phyloP scores from a whole-genome alignment of 345 rosid species.

The Syzygium oleosum region DNA sequence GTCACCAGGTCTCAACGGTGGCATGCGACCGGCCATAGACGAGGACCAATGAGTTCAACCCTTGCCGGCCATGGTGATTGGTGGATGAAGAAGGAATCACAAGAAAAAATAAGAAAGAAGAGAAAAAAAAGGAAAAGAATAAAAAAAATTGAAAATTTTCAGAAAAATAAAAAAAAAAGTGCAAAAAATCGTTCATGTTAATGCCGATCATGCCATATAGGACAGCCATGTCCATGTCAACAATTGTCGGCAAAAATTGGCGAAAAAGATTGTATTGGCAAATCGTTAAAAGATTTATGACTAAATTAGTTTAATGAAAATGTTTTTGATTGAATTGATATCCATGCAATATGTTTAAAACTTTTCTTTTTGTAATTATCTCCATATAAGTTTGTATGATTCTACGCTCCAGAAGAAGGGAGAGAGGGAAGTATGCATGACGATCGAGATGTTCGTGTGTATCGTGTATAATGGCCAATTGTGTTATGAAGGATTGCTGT shows the following conservation, averaged over 20 bases:
- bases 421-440: neutral
- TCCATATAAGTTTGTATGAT: neutral
- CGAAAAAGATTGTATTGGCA: neutral
- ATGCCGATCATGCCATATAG: neutral
- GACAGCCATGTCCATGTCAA: neutral
- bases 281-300: neutral
- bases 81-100: neutral
- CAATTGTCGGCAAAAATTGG: fast-evolving
- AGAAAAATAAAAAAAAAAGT: neutral
- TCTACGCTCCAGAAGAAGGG: neutral
- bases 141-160: neutral
- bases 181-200: neutral
- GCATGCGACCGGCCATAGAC: fast-evolving
- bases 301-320: neutral
- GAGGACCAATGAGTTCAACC: neutral
- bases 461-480: neutral
- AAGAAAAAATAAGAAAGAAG: too few species aligned
- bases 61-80: too few species aligned
- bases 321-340: neutral
- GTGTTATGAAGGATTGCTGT: neutral
- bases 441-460: neutral
- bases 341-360: neutral
- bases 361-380: neutral
- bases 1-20: neutral
- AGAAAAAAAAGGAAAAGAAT: neutral